A percentile compares a stretch with the other conserved stretches of the same genome.
Evolutionary conservation across 2,329 filamentous ascomycete species (phyloP).

Genomic region (Boeremia lycopersici): DNA sequence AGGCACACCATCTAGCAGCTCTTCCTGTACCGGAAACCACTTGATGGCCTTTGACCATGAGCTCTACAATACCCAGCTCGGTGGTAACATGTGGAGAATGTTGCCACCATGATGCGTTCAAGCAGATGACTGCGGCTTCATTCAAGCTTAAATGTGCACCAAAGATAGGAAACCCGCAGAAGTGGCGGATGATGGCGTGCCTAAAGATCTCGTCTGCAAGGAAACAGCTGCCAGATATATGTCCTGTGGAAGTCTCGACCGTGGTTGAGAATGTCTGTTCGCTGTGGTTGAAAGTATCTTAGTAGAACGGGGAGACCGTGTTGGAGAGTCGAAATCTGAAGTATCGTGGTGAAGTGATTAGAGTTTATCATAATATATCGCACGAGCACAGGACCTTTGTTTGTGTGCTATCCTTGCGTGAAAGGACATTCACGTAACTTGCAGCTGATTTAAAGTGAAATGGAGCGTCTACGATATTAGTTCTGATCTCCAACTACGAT

Average conservation of each 20-base stretch:
- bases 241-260: not conserved
- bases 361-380: too few relatives aligned
- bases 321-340: too few relatives aligned
- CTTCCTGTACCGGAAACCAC: too few relatives aligned
- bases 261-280: not conserved
- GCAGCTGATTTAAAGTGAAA: too few relatives aligned
- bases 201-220: not conserved
- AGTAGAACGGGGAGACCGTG: too few relatives aligned
- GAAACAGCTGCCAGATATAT: not conserved
- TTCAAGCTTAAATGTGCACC: not conserved
- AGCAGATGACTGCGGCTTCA: conserved; percentile 10
- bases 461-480: too few relatives aligned
- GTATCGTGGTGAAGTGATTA: too few relatives aligned
- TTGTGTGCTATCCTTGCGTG: too few relatives aligned
- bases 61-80: conserved; percentile 25
- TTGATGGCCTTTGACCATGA: conserved; percentile 1
- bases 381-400: too few relatives aligned
- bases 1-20: too few relatives aligned
- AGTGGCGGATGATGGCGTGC: not conserved
- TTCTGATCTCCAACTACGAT: too few relatives aligned
- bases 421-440: too few relatives aligned
- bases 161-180: not conserved
- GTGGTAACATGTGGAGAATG: conserved; percentile 21
- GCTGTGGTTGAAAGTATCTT: not conserved
- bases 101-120: conserved; percentile 27